These are phyloP conservation scores for Fusarium sterilihyphosum DNA, from an alignment of 2,329 filamentous ascomycete genomes.

Conservation along the genomic window DNA sequence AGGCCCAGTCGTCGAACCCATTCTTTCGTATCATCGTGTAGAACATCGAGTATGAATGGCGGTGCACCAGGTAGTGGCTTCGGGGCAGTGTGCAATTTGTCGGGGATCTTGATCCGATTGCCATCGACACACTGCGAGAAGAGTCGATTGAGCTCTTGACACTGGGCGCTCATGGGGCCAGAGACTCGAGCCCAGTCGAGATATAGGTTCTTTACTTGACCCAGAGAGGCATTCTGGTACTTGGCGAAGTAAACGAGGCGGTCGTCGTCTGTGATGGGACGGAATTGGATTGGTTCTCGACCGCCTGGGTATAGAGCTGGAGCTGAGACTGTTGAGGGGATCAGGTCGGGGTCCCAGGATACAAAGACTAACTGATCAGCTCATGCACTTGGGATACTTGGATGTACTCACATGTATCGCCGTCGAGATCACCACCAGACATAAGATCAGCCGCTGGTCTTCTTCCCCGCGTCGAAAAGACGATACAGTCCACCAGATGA, in stretches of 20 bases:
- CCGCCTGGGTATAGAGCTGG: neutral
- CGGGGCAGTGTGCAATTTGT: neutral
- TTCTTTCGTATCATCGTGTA: neutral
- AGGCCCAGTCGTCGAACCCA: neutral
- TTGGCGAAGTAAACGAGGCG: neutral
- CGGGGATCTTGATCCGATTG: neutral
- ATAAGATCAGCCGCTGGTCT: neutral
- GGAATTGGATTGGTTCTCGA: neutral
- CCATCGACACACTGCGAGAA: slow-evolving; percentile 12
- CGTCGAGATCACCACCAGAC: neutral
- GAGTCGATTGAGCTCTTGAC: slow-evolving; percentile 3
- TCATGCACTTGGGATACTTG: rapidly evolving
- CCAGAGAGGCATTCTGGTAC: neutral
- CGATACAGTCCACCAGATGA: neutral
- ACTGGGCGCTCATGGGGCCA: neutral
- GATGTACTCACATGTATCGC: neutral
- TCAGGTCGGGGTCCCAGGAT: neutral
- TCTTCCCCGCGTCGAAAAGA: neutral
- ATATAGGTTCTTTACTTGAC: slow-evolving; percentile 1
- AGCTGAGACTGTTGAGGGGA: neutral
- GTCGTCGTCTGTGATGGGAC: neutral
- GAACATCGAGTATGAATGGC: neutral
- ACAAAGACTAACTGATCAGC: neutral
- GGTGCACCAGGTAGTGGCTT: neutral
- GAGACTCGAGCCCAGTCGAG: neutral